Conservation (phyloP, 2,329 filamentous ascomycete genomes). For the Mollisiaceae sp. region DNA sequence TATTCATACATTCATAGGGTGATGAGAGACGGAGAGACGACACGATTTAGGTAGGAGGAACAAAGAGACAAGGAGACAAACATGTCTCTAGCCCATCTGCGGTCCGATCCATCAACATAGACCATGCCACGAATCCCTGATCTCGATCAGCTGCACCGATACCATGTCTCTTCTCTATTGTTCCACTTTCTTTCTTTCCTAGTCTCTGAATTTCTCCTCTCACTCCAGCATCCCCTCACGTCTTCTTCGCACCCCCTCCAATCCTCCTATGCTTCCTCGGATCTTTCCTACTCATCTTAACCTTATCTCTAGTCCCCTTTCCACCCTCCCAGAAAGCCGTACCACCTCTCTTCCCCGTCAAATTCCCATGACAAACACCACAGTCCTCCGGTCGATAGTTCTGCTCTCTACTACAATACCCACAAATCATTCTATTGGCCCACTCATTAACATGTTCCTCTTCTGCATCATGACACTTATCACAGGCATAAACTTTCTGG, state of each 20-base stretch:
- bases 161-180: not conserved
- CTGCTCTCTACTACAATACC: conserved; percentile 81
- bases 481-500: conserved; percentile 62
- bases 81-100: conserved; percentile 3
- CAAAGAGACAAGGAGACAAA: no score
- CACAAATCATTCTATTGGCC: conserved; percentile 84
- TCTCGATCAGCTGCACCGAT: not conserved
- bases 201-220: not conserved
- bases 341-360: conserved; percentile 68
- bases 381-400: conserved; percentile 79
- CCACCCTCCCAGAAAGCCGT: conserved; percentile 88
- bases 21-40: not conserved
- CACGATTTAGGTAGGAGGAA: not conserved
- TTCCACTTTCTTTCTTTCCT: not conserved
- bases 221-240: conserved; percentile 1
- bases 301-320: conserved; percentile 76
- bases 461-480: conserved; percentile 75
- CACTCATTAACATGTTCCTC: conserved; percentile 79
- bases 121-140: no score
- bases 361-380: conserved; percentile 70
- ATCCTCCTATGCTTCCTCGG: conserved; percentile 73
- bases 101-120: not conserved
- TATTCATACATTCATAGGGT: not conserved
- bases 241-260: conserved; percentile 42
- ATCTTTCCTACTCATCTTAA: conserved; percentile 76